Conservation (phyloP, 305 asterid genomes). For the Fraxinus sp. region DNA sequence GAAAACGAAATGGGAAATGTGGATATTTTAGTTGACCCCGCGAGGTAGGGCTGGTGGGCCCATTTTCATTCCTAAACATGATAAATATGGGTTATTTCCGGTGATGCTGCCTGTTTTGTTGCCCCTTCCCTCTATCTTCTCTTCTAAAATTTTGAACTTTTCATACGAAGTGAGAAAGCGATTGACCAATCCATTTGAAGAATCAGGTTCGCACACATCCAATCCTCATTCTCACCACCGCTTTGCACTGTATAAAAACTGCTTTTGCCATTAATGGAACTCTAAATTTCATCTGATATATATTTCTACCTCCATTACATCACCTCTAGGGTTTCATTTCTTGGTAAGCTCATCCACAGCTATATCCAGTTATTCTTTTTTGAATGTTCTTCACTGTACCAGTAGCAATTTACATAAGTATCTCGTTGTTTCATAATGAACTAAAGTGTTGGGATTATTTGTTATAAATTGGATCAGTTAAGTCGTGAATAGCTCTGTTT, state of each 20-base stretch:
- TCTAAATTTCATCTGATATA: background rate
- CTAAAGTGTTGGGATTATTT: background rate
- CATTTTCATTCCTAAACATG: background rate
- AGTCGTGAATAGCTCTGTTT: background rate
- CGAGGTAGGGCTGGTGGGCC: background rate
- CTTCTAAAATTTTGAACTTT: background rate
- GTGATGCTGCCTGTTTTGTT: background rate
- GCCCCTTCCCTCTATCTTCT: background rate
- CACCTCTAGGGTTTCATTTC: conserved; percentile 1
- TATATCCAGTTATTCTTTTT: background rate
- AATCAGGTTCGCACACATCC: conserved; percentile 56
- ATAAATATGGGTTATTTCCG: background rate
- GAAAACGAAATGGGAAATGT: background rate
- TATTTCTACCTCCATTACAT: background rate
- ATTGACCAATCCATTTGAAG: conserved; percentile 23
- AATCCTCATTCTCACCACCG: conserved; percentile 42
- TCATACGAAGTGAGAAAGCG: background rate
- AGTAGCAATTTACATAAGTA: background rate
- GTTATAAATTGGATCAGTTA: conserved; percentile 3
- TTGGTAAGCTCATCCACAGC: background rate
- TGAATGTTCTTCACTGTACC: background rate
- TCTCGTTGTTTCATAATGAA: background rate
- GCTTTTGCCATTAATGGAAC: background rate
- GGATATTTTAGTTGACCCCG: background rate
- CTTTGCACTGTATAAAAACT: background rate